Conservation (phyloP, 352 stramenopile genomes). For the Globisporangium solare region DNA sequence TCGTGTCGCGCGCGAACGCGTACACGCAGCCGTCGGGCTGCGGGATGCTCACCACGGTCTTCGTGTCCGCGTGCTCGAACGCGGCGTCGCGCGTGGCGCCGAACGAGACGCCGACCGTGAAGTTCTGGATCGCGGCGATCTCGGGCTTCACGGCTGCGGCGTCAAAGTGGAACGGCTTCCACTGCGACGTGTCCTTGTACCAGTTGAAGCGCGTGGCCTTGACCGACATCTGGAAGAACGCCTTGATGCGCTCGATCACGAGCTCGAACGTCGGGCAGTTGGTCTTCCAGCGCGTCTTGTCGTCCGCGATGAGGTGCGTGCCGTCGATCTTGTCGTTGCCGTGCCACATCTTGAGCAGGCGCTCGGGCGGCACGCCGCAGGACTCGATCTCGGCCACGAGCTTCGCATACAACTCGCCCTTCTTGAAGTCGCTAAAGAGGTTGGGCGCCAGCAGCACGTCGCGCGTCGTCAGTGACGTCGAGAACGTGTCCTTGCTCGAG, state of each 20-base stretch:
- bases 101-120: conserved; percentile 94
- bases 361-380: conserved; percentile 59
- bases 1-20: conserved; percentile 91
- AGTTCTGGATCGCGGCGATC: conserved; percentile 91
- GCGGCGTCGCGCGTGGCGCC: conserved; percentile 88
- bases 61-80: conserved; percentile 84
- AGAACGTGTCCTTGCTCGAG: conserved; percentile 46
- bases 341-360: conserved; percentile 80
- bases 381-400: conserved; percentile 58
- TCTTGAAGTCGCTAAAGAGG: conserved; percentile 72
- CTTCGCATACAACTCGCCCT: conserved; percentile 63
- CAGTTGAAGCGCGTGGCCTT: conserved; percentile 95
- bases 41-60: conserved; percentile 89
- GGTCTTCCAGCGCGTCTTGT: conserved; percentile 78
- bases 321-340: conserved; percentile 89
- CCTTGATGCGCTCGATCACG: conserved; percentile 70
- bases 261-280: conserved; percentile 79
- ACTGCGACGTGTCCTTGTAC: conserved; percentile 92
- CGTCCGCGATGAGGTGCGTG: conserved; percentile 90
- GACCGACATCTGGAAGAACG: conserved; percentile 87
- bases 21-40: conserved; percentile 93
- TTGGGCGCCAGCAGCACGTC: conserved; percentile 69
- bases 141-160: conserved; percentile 91
- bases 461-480: conserved; percentile 49
- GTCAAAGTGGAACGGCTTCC: conserved; percentile 94